Conservation (phyloP, 768 basidiomycete species). For the Tricholoma hemisulphureum region DNA sequence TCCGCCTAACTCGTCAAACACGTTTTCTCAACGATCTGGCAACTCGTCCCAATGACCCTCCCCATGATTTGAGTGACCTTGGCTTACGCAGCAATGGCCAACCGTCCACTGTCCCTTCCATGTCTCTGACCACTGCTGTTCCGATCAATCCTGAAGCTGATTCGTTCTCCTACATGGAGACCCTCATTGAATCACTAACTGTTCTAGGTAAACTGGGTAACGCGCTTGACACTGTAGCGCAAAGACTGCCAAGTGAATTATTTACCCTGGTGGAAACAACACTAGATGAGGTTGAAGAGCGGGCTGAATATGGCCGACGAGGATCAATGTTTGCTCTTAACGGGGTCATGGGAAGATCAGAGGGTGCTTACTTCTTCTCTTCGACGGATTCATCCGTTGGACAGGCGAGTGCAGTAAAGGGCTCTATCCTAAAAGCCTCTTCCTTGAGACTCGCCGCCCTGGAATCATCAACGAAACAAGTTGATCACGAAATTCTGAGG, state of each 20-base stretch:
- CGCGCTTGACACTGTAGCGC: conserved; percentile 78
- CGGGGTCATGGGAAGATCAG: conserved; percentile 39
- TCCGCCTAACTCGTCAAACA: conserved; percentile 50
- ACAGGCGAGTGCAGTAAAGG: conserved; percentile 24
- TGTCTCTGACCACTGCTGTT: conserved; percentile 14
- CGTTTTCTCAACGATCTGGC: conserved; percentile 65
- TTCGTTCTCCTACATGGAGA: conserved; percentile 92
- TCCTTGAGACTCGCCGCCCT: conserved; percentile 66
- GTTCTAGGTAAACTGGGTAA: conserved; percentile 85
- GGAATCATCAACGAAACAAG: conserved; percentile 67
- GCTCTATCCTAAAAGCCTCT: conserved; percentile 44
- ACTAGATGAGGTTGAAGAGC: conserved; percentile 87
- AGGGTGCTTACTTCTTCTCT: conserved; percentile 54
- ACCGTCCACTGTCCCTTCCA: conserved; percentile 14
- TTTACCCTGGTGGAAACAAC: conserved; percentile 84
- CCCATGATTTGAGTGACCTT: conserved; percentile 57
- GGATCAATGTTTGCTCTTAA: conserved; percentile 37
- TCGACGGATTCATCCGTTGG: conserved; percentile 26
- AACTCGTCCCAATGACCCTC: conserved; percentile 75
- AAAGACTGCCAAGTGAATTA: conserved; percentile 81
- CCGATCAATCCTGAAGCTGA: conserved; percentile 81
- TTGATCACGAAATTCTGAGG: conserved; percentile 80
- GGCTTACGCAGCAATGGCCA: conserved; percentile 25
- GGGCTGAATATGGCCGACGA: conserved; percentile 75
- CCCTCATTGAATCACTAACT: conserved; percentile 87